Conservation (phyloP, 768 basidiomycete genomes). For the Pilatotrama ljubarskyi region DNA sequence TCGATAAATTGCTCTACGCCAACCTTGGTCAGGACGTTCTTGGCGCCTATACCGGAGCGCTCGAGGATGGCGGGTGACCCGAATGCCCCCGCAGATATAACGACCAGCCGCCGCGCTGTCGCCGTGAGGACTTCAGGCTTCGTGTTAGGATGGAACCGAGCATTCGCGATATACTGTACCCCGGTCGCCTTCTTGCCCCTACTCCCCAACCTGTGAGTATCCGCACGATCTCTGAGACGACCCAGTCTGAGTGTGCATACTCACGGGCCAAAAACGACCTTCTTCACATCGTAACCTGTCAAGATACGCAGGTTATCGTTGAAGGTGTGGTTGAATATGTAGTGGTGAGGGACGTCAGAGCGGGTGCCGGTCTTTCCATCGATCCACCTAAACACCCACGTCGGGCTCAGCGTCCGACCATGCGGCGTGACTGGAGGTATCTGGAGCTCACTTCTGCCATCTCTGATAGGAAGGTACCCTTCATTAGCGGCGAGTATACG, state of each 20-base stretch:
- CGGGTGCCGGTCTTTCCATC: constrained; percentile 50
- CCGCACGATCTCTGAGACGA: neutral
- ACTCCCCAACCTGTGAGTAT: too few species aligned
- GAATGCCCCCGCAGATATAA: constrained; percentile 42
- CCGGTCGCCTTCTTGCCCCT: too few species aligned
- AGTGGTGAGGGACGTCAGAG: constrained; percentile 51
- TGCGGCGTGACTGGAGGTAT: neutral
- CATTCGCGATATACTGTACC: constrained; percentile 34
- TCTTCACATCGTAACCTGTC: constrained; percentile 36
- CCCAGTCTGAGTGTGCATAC: constrained; percentile 10
- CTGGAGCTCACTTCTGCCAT: neutral
- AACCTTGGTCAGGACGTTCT: constrained; percentile 29
- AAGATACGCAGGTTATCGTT: constrained; percentile 34
- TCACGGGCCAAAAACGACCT: constrained; percentile 38
- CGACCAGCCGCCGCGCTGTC: constrained; percentile 37
- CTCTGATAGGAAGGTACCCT: neutral
- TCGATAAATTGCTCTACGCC: constrained; percentile 36
- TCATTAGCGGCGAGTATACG: neutral
- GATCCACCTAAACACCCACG: constrained; percentile 48
- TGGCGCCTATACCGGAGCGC: constrained; percentile 47
- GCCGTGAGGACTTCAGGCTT: constrained; percentile 18
- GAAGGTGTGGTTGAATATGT: constrained; percentile 37
- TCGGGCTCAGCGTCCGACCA: too few species aligned
- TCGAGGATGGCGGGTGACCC: constrained; percentile 55
- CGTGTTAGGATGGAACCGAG: constrained; percentile 22